These are phyloP conservation scores for Climacium dendroides DNA, from an alignment of 225 moss, liverwort and hornwort genomes.

Conservation along the genomic window DNA sequence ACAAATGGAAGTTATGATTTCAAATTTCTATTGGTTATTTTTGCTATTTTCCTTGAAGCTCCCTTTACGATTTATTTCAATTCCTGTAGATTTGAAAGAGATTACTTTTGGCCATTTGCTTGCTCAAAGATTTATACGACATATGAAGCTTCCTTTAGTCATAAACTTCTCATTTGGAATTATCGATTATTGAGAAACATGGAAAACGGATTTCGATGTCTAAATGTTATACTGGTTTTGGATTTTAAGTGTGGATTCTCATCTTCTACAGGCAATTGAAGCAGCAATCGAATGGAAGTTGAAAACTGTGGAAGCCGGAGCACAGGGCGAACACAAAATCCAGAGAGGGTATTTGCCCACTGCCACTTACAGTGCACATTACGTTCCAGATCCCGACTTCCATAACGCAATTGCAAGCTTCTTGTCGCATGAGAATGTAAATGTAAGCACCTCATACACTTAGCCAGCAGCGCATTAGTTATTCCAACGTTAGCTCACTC, in stretches of 20 bases:
- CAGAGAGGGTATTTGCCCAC: conserved; percentile 91
- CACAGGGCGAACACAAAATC: conserved; percentile 97
- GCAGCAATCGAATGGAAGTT: conserved; percentile 94
- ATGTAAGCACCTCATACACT: conserved; percentile 30
- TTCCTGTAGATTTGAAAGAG: neutral
- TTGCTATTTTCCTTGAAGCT: neutral
- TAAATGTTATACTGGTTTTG: neutral
- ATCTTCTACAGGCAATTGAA: conserved; percentile 66
- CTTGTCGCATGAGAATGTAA: conserved; percentile 67
- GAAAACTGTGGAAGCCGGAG: conserved; percentile 91
- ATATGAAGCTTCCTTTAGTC: neutral
- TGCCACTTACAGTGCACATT: conserved; percentile 96
- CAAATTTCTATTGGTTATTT: neutral
- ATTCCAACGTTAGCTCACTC: neutral
- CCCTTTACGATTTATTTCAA: neutral
- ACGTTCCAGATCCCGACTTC: conserved; percentile 71
- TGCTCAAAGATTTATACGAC: neutral
- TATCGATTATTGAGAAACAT: neutral
- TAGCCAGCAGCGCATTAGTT: neutral
- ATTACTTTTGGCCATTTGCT: neutral
- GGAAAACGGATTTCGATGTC: neutral
- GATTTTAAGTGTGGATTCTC: neutral
- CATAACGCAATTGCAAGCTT: conserved; percentile 60
- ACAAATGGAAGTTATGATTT: neutral
- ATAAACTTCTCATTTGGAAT: neutral